Conservation (phyloP, 208 protist species). For the Leishmania amazonensis region DNA sequence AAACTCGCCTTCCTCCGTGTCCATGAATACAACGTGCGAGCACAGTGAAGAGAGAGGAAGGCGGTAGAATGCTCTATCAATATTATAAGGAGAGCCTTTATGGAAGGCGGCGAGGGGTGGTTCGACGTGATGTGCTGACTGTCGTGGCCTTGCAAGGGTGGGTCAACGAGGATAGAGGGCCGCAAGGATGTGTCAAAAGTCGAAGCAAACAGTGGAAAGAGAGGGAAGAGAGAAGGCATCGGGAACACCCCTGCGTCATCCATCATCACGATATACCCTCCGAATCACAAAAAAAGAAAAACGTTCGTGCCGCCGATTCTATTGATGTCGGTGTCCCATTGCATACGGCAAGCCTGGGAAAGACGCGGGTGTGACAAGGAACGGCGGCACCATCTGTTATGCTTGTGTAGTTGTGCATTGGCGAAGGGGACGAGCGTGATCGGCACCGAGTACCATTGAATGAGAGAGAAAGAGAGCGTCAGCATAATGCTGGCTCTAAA, state of each 20-base stretch:
- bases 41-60: background rate
- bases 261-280: background rate
- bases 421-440: background rate
- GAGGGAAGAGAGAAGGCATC: background rate
- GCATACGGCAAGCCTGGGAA: background rate
- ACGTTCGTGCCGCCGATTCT: background rate
- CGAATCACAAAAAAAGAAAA: background rate
- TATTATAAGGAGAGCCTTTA: background rate
- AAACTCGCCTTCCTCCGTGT: conserved; percentile 83
- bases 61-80: background rate
- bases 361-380: background rate
- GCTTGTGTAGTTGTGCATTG: background rate
- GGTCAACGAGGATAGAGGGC: background rate
- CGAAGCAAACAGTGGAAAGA: background rate
- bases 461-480: background rate
- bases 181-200: background rate
- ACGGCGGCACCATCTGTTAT: background rate
- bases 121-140: background rate
- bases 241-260: background rate
- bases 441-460: background rate
- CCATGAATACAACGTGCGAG: conserved; percentile 35
- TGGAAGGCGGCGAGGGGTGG: background rate
- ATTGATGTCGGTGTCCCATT: background rate
- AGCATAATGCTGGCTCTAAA: background rate
- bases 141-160: background rate